Conservation (phyloP, 148 eudicot genomes). For the Silene latifolia region DNA sequence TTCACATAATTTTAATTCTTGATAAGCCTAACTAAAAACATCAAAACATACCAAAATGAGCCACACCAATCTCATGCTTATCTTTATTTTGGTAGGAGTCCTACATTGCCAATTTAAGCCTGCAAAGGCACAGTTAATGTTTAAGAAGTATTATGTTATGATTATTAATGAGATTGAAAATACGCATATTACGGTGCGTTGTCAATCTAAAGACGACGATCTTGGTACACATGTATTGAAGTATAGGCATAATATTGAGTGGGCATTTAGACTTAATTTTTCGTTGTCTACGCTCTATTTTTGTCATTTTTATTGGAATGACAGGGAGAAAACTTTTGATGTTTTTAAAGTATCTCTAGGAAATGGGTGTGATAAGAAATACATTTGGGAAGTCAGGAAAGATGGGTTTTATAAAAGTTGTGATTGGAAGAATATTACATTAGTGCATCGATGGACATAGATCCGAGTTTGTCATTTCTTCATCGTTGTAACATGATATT, state of each 20-base stretch:
- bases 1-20: neutral
- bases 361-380: neutral
- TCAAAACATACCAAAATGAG: neutral
- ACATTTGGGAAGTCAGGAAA: neutral
- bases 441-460: neutral
- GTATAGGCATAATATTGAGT: neutral
- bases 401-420: neutral
- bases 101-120: neutral
- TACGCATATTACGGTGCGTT: too few relatives aligned
- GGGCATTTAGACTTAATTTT: neutral
- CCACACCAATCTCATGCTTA: neutral
- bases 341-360: neutral
- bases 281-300: neutral
- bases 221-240: too few relatives aligned
- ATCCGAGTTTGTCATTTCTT: neutral
- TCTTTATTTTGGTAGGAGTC: neutral
- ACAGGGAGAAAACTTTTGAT: neutral
- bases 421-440: neutral
- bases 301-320: constrained; percentile 17
- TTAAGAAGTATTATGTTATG: neutral
- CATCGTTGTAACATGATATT: too few relatives aligned
- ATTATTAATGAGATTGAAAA: too few relatives aligned
- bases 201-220: too few relatives aligned
- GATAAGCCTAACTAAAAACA: neutral
- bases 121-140: neutral